Conservation (phyloP, 1,284 basidiomycete genomes). For the Calocybe gambosa region DNA sequence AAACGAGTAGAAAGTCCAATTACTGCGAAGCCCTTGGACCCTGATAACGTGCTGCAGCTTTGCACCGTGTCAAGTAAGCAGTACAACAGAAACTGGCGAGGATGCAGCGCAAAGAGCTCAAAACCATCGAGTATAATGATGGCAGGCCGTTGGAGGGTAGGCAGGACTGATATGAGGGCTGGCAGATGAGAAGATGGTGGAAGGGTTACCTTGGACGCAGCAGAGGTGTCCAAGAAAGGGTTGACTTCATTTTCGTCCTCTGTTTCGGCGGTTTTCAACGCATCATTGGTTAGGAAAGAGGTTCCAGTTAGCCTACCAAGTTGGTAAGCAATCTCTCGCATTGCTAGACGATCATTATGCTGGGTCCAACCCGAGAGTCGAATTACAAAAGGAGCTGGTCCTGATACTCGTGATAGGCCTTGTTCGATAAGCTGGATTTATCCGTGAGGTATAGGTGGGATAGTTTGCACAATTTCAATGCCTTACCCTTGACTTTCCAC, state of each 20-base stretch:
- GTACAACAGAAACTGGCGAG: constrained; percentile 83
- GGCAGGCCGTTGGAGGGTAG: constrained; percentile 72
- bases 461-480: not conserved
- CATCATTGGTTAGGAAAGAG: constrained; percentile 33
- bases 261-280: constrained; percentile 22
- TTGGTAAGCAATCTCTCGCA: constrained; percentile 88
- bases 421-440: constrained; percentile 48
- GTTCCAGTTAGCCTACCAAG: constrained; percentile 62
- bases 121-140: constrained; percentile 85
- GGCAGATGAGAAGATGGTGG: constrained; percentile 77
- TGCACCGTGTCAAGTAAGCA: constrained; percentile 84
- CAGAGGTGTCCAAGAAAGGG: constrained; percentile 30
- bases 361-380: constrained; percentile 84
- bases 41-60: constrained; percentile 50
- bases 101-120: constrained; percentile 85
- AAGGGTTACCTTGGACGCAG: constrained; percentile 26
- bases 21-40: constrained; percentile 69
- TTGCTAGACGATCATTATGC: constrained; percentile 80
- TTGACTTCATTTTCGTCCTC: constrained; percentile 24
- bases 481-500: constrained; percentile 77
- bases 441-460: not conserved
- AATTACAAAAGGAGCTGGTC: constrained; percentile 59
- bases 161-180: constrained; percentile 71
- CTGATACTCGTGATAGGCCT: constrained; percentile 39
- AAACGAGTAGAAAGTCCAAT: constrained; percentile 79